A percentile compares a stretch with the other conserved stretches of the same genome.
Evolutionary conservation across 345 rosid genomes (phyloP).

Genomic region (Citrus sinensis): DNA sequence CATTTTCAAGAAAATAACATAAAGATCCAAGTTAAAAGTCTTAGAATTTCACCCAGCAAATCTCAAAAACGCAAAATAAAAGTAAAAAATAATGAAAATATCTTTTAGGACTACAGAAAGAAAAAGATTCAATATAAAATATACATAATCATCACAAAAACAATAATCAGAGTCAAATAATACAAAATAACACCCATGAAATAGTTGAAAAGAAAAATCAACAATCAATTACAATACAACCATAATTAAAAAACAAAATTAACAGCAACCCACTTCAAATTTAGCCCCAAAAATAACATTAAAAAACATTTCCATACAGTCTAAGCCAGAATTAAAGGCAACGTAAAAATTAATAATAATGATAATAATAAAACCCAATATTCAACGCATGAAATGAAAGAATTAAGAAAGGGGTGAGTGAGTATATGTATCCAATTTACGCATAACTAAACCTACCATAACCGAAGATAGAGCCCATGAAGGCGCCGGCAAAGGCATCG

Average conservation of each 20-base stretch:
- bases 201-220: not conserved
- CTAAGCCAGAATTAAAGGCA: not conserved
- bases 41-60: not conserved
- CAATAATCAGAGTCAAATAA: not conserved
- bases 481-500: conserved; percentile 84
- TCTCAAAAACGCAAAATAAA: no score
- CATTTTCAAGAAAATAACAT: not conserved
- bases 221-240: not conserved
- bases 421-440: not conserved
- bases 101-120: not conserved
- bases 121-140: not conserved
- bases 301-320: not conserved
- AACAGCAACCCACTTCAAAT: not conserved
- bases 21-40: not conserved
- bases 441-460: conserved; percentile 40
- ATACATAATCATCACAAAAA: not conserved
- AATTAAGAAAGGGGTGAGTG: not conserved
- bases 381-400: not conserved
- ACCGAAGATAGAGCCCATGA: conserved; percentile 86
- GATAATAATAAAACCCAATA: not conserved
- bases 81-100: no score
- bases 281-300: not conserved
- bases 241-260: not conserved
- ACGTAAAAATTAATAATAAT: not conserved
- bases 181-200: not conserved